Percentiles rank a stretch among this genome's conserved stretches.
phyloP scores from a whole-genome alignment of 192 early-diverging fungal species.

The Backusella macrospora region DNA sequence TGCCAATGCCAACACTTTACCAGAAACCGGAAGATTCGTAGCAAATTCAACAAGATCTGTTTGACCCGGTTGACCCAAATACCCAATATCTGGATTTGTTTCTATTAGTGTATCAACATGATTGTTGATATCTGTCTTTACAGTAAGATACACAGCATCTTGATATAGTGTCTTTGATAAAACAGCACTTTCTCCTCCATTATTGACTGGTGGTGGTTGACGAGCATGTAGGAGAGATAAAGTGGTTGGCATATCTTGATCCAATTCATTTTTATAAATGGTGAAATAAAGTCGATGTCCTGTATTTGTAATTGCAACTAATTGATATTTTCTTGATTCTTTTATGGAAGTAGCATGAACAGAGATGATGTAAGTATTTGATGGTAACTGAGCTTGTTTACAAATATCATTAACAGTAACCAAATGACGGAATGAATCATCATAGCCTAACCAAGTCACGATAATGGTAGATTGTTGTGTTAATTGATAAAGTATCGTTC shows the following conservation, averaged over 20 bases:
- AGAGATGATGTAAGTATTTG: constrained; percentile 63
- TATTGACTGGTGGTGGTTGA: constrained; percentile 58
- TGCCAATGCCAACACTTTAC: constrained; percentile 83
- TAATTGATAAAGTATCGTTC: constrained; percentile 75
- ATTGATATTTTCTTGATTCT: constrained; percentile 69
- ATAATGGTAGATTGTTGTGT: constrained; percentile 68
- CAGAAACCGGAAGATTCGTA: constrained; percentile 61
- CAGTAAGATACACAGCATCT: constrained; percentile 69
- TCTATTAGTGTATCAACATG: neutral
- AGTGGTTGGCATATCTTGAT: constrained; percentile 47
- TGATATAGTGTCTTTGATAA: constrained; percentile 56
- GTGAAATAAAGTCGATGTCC: constrained; percentile 81
- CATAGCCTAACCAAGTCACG: constrained; percentile 62
- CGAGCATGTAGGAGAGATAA: constrained; percentile 73
- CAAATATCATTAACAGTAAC: constrained; percentile 20
- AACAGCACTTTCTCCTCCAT: neutral
- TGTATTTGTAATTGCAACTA: constrained; percentile 76
- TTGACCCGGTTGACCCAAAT: constrained; percentile 41
- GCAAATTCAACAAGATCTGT: constrained; percentile 49
- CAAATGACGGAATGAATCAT: constrained; percentile 54
- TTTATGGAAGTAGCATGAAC: constrained; percentile 65
- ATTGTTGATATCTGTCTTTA: neutral
- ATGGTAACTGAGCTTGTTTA: constrained; percentile 45
- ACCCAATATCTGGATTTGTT: constrained; percentile 64
- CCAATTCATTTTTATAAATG: constrained; percentile 36